These are phyloP conservation scores for Colletotrichum spaethianum DNA, from an alignment of 2,329 filamentous ascomycete genomes.

Conservation along the genomic window DNA sequence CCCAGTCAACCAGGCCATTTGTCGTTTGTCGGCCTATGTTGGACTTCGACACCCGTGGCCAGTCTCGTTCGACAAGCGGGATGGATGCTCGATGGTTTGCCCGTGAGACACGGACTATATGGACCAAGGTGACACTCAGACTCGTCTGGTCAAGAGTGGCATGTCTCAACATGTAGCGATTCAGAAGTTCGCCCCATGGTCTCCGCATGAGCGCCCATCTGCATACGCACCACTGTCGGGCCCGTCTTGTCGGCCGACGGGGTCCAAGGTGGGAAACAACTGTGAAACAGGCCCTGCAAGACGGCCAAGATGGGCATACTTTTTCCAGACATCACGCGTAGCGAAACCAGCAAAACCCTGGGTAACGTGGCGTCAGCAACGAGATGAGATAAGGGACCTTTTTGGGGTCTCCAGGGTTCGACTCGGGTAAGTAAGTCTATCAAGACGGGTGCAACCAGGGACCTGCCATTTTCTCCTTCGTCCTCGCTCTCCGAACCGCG, in stretches of 20 bases:
- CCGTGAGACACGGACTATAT: slow-evolving; percentile 15
- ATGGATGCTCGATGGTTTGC: slow-evolving; percentile 9
- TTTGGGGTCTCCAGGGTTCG: not conserved
- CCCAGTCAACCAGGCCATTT: not conserved
- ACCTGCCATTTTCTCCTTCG: not conserved
- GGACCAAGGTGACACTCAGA: slow-evolving; percentile 15
- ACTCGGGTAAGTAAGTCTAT: no score
- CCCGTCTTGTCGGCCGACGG: slow-evolving; percentile 32
- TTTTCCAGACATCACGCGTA: not conserved
- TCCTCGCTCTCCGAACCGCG: not conserved
- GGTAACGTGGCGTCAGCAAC: not conserved
- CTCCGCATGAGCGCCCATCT: not conserved
- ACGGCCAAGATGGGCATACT: slow-evolving; percentile 21
- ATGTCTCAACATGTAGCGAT: slow-evolving; percentile 19
- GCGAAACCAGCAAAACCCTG: not conserved
- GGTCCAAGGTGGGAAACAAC: slow-evolving; percentile 28
- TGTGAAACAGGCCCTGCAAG: slow-evolving; percentile 34
- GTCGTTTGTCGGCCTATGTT: no score
- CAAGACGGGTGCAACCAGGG: not conserved
- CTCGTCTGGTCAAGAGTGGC: slow-evolving; percentile 19
- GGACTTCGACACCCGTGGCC: not conserved
- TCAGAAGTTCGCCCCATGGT: slow-evolving; percentile 27
- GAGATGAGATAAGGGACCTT: slow-evolving; percentile 8
- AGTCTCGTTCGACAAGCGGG: not conserved
- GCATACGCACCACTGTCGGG: not conserved